Evolutionary conservation across 441 rosid species (phyloP).

Genomic region (Mallotus repandus): DNA sequence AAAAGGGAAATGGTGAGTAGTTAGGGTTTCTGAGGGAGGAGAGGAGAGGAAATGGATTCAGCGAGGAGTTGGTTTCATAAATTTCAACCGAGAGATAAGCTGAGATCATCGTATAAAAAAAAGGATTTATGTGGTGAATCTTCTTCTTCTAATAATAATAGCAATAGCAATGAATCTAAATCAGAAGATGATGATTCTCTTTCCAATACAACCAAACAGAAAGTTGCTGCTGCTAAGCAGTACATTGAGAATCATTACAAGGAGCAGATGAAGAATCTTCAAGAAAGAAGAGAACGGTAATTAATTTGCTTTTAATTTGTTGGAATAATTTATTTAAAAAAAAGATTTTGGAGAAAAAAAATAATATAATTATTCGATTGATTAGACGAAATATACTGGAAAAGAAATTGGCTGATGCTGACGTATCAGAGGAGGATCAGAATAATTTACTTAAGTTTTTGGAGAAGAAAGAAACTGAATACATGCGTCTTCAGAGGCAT

Average conservation of each 20-base stretch:
- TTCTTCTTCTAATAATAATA: background rate
- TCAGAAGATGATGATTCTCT: conserved; percentile 51
- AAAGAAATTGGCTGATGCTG: conserved; percentile 93
- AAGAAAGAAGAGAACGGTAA: conserved; percentile 95
- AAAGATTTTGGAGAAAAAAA: no score
- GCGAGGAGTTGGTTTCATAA: conserved; percentile 89
- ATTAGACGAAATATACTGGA: conserved; percentile 74
- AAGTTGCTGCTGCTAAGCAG: conserved; percentile 96
- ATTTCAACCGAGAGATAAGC: conserved; percentile 79
- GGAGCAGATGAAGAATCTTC: conserved; percentile 81
- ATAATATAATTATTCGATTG: conserved; percentile 5
- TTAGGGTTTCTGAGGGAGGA: background rate
- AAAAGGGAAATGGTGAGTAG: background rate
- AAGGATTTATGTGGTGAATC: conserved; percentile 41
- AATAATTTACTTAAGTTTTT: conserved; percentile 68
- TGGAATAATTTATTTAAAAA: no score
- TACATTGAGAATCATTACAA: conserved; percentile 94
- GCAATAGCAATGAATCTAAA: conserved; percentile 19
- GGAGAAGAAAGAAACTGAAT: conserved; percentile 94
- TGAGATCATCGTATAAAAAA: conserved; percentile 40
- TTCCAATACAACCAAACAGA: conserved; percentile 75
- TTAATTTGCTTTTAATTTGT: conserved; percentile 23
- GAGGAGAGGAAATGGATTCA: conserved; percentile 59
- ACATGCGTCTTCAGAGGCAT: conserved; percentile 94
- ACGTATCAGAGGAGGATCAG: conserved; percentile 86